Evolutionary conservation across 805 yeast species (phyloP), one percentile per base, ranked within the genome.

Genomic region (Yamadazyma sp.): DNA sequence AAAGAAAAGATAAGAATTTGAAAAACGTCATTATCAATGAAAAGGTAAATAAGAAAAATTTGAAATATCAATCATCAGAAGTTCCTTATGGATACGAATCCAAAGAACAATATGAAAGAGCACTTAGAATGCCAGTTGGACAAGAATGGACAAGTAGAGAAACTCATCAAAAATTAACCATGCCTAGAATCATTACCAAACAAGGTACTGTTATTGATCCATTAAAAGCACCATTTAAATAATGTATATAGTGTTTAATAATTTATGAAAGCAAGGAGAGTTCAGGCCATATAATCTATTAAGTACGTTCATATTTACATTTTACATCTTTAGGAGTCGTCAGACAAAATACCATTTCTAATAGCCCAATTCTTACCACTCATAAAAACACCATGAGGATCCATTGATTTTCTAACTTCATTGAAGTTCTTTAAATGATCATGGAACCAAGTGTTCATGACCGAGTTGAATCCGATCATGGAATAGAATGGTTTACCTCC

Each of bases 41-140:
- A 59, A 78, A 74, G 44, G 78, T 80, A 24, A 85, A 85, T 60
- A 89, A 91, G 67, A 86, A 84, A 72, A 81, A 80, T 53, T 65
- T 78, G 52, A 88, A 86, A 62, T 93, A 86, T 63, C 88, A 82
- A 58, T 83, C 96, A 2, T 73, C 80, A 25, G 78, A 82, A n/a
- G 96, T 93, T 31, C 98, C 98, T 18, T 91, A 81, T 75, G 97
- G 97, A 40, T 93, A 74, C 58, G 97, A 93, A 64, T 82, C 82
- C 41, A 75, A 82, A 56, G 98, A 88, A 56, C 98, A 93, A 62
- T 93, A 93, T 59, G 98, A 93, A 61, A 77, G 96, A 55, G 80
- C 95, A 4, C 69, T 93, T 52, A 76, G 95, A 55, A 82, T 87
- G 87, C 97, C 98, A n/a, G 69, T 93, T 42, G 98, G 98, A 17